Conservation (phyloP, 2,329 filamentous ascomycete species). For the Simplicillium aogashimaense region DNA sequence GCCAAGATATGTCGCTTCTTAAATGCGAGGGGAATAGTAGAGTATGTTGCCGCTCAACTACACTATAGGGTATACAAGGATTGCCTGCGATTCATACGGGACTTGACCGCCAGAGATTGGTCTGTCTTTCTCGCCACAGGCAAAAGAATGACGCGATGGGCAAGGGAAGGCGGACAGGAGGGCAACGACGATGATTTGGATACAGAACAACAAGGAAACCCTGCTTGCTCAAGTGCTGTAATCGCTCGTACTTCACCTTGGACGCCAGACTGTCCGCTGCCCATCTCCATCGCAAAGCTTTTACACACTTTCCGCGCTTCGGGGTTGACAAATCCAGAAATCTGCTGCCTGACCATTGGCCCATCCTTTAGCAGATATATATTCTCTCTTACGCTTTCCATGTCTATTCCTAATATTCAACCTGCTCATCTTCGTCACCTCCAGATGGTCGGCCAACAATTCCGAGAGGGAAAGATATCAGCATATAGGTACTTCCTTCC, state of each 20-base stretch:
- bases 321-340: conserved; percentile 25
- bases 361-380: conserved; percentile 25
- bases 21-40: conserved; percentile 42
- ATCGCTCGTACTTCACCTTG: too few relatives aligned
- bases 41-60: conserved; percentile 47
- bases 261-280: conserved; percentile 13
- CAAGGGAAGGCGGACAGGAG: not conserved
- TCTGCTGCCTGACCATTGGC: conserved; percentile 25
- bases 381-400: conserved; percentile 24
- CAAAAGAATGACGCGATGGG: conserved; percentile 14
- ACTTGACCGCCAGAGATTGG: conserved; percentile 48
- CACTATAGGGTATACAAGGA: conserved; percentile 47
- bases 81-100: conserved; percentile 48
- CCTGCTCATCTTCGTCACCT: conserved; percentile 21
- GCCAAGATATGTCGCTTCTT: conserved; percentile 50
- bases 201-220: too few relatives aligned
- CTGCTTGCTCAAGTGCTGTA: too few relatives aligned
- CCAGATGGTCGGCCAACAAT: conserved; percentile 24
- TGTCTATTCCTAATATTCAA: conserved; percentile 20
- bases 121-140: conserved; percentile 41
- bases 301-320: conserved; percentile 15
- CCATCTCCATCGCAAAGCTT: conserved; percentile 18
- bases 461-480: conserved; percentile 24
- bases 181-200: conserved; percentile 1
- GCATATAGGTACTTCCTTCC: conserved; percentile 21